Conservation (phyloP, 345 rosid species). For the Hirschfeldia incana region DNA sequence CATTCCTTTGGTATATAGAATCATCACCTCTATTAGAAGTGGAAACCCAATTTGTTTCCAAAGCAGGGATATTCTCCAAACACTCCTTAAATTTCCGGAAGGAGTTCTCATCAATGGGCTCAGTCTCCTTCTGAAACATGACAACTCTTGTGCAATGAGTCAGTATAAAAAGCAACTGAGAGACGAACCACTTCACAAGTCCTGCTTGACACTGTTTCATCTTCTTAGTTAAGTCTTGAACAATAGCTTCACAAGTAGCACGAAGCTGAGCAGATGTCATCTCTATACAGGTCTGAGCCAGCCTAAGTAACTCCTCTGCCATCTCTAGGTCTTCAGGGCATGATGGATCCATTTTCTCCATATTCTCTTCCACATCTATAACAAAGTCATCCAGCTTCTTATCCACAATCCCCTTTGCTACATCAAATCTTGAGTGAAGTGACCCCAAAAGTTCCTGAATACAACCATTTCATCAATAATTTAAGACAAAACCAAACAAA, state of each 20-base stretch:
- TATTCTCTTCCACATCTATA: slow-evolving; percentile 54
- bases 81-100: slow-evolving; percentile 68
- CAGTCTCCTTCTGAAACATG: slow-evolving; percentile 69
- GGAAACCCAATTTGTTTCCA: slow-evolving; percentile 62
- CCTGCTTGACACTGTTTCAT: slow-evolving; percentile 69
- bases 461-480: slow-evolving; percentile 9
- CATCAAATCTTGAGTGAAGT: slow-evolving; percentile 67
- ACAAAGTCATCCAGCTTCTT: slow-evolving; percentile 59
- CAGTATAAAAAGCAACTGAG: slow-evolving; percentile 75
- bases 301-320: slow-evolving; percentile 56
- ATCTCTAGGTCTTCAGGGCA: slow-evolving; percentile 54
- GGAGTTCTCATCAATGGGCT: slow-evolving; percentile 66
- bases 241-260: slow-evolving; percentile 62
- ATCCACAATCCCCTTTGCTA: slow-evolving; percentile 67
- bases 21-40: slow-evolving; percentile 40
- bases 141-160: slow-evolving; percentile 78
- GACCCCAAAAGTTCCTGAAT: slow-evolving; percentile 69
- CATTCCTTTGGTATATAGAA: neutral
- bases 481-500: neutral
- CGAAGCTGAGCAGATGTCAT: slow-evolving; percentile 67
- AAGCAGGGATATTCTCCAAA: slow-evolving; percentile 71
- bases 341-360: slow-evolving; percentile 55
- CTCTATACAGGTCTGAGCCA: slow-evolving; percentile 59
- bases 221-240: slow-evolving; percentile 67
- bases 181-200: slow-evolving; percentile 65